These are phyloP conservation scores for Limnanthes douglasii DNA, from an alignment of 345 rosid species.

Conservation along the genomic window DNA sequence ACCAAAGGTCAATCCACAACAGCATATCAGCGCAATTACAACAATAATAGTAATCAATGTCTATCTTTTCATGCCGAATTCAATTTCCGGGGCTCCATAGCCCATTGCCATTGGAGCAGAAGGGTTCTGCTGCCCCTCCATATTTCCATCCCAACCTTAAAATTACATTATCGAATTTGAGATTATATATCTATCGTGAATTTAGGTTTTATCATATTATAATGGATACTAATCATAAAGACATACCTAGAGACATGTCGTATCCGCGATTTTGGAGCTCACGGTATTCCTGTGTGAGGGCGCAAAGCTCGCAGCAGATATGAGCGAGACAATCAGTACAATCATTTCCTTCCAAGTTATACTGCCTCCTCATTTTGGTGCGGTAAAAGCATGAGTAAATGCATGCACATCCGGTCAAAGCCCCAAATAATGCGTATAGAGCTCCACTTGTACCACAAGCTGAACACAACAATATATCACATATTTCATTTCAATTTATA, in stretches of 20 bases:
- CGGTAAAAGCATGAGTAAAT: slow-evolving; percentile 21
- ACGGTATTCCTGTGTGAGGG: slow-evolving; percentile 23
- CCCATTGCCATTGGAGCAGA: too few relatives aligned
- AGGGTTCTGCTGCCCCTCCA: slow-evolving; percentile 31
- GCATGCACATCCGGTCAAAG: slow-evolving; percentile 11
- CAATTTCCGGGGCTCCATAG: too few relatives aligned
- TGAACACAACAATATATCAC: background rate
- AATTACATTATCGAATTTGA: background rate
- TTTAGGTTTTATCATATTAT: background rate
- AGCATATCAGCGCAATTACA: too few relatives aligned
- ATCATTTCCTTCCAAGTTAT: slow-evolving; percentile 16
- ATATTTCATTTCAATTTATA: background rate
- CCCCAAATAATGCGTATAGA: slow-evolving; percentile 10
- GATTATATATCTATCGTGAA: background rate
- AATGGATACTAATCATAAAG: background rate
- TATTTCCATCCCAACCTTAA: slow-evolving; percentile 64
- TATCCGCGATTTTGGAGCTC: slow-evolving; percentile 12
- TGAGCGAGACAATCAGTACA: slow-evolving; percentile 21
- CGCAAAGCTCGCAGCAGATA: slow-evolving; percentile 17
- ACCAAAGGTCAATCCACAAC: too few relatives aligned
- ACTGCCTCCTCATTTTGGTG: slow-evolving; percentile 14
- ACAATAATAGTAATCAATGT: too few relatives aligned
- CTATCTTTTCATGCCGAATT: too few relatives aligned
- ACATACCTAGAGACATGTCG: slow-evolving; percentile 13
- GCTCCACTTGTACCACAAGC: slow-evolving; percentile 18